Evolutionary conservation across 352 stramenopile genomes (phyloP), one percentile per base, ranked within the genome.

Genomic region (Phytophthora parvispora): DNA sequence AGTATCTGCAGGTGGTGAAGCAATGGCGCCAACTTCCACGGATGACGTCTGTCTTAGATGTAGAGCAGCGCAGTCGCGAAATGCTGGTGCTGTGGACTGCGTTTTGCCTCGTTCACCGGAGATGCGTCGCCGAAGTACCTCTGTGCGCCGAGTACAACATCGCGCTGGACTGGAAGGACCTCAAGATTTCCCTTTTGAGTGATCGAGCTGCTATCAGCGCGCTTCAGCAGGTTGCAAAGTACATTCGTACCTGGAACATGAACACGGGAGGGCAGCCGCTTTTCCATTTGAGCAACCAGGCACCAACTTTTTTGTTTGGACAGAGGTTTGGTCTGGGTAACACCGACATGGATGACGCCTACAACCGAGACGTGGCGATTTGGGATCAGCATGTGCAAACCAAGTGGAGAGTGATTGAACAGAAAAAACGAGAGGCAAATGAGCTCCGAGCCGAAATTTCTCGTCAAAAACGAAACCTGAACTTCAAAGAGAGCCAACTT

Each of bases 11-110:
- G 27, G 32, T 62, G 48, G 25, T 43, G 7, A 60, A 3, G 6
- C 16, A 72, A 22, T 80, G 69, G 72, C 45, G 36, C 1, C 18
- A 63, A 10, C 48, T 72, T 27, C 47, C 56, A 9, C 54, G 54
- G n/a, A 59, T 57, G 25, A 70, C 60, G 4, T 67, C 56, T 7
- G 16, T 75, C 8, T 55, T 75, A 31, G 28, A 54, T 12, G 68
- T 88, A 18, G 74, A 86, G 40, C 72, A 86, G 32, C 69, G 57
- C 5, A 88, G 79, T 53, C 73, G 67, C 2, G 64, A 76, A 36
- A 60, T 88, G 45, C 29, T 90, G 12, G 51, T 87, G 10, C 60
- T 74, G 16, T 88, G 82, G 77, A 69, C 77, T 42, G 65, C 75
- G 1, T 88, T 84, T 60, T 84, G 77, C 29, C 51, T 88, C 1